These are phyloP conservation scores for Syzygium syzygioides DNA, from an alignment of 441 rosid species.

Conservation along the genomic window DNA sequence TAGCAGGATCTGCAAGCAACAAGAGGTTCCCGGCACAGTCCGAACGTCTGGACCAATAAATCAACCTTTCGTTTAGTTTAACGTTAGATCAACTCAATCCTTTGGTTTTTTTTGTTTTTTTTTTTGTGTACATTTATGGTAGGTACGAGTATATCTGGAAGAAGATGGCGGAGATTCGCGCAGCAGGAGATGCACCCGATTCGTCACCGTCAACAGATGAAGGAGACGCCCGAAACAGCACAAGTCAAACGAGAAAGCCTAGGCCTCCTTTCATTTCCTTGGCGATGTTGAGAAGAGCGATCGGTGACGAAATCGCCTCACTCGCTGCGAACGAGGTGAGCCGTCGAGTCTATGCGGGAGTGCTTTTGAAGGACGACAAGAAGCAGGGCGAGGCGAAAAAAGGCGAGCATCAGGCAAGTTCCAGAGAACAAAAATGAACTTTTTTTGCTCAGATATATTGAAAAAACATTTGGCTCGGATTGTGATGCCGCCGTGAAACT, in stretches of 20 bases:
- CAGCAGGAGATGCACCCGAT: neutral
- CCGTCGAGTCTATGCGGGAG: neutral
- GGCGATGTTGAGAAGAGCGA: neutral
- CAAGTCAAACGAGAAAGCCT: neutral
- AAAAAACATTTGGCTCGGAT: neutral
- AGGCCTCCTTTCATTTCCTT: neutral
- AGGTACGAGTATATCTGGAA: neutral
- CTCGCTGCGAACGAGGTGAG: neutral
- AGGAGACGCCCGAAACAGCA: neutral
- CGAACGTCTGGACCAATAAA: too few relatives aligned
- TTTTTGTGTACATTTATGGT: neutral
- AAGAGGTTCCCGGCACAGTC: neutral
- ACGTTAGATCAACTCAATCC: neutral
- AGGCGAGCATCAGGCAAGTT: neutral
- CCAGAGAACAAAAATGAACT: neutral
- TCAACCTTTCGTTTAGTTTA: neutral
- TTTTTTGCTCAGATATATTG: neutral
- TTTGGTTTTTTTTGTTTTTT: neutral
- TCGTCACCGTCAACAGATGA: neutral
- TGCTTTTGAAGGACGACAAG: neutral
- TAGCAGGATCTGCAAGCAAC: neutral
- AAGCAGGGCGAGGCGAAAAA: fast-evolving
- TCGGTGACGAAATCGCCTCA: neutral
- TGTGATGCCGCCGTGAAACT: neutral
- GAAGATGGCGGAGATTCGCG: neutral